phyloP scores from a whole-genome alignment of 306 rosid species.

The Vigna angularis region DNA sequence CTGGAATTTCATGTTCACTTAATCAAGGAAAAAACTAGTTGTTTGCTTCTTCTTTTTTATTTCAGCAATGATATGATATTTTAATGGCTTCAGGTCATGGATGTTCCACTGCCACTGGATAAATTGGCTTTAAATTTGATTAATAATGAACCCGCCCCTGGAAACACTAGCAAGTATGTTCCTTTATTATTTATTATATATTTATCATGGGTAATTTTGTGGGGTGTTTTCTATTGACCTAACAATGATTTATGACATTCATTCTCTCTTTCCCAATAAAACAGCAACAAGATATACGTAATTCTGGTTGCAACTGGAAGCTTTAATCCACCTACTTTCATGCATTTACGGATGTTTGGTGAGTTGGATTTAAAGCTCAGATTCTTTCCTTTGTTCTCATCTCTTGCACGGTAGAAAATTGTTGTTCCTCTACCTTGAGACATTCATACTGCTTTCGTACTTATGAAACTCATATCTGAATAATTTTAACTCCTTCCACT shows the following conservation, averaged over 20 bases:
- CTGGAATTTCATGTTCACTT: not conserved
- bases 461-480: slow-evolving; percentile 14
- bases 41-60: not conserved
- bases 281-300: slow-evolving; percentile 65
- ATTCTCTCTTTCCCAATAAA: slow-evolving; percentile 3
- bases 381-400: not conserved
- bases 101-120: slow-evolving; percentile 55
- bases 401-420: not conserved
- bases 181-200: not conserved
- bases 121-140: slow-evolving; percentile 60
- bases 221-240: not conserved
- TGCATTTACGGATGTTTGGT: slow-evolving; percentile 96
- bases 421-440: slow-evolving; percentile 7
- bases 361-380: slow-evolving; percentile 41
- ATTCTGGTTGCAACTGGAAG: slow-evolving; percentile 84
- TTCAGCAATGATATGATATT: not conserved
- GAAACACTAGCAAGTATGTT: slow-evolving; percentile 53
- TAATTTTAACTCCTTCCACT: not conserved
- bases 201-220: not conserved
- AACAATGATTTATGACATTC: slow-evolving; percentile 27
- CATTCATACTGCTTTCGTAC: not conserved
- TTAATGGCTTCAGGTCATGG: slow-evolving; percentile 54
- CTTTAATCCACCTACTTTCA: slow-evolving; percentile 94
- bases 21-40: not conserved
- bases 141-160: slow-evolving; percentile 40